Evolutionary conservation across 192 early-diverging fungal genomes (phyloP).

Genomic region (Entomortierella lignicola): DNA sequence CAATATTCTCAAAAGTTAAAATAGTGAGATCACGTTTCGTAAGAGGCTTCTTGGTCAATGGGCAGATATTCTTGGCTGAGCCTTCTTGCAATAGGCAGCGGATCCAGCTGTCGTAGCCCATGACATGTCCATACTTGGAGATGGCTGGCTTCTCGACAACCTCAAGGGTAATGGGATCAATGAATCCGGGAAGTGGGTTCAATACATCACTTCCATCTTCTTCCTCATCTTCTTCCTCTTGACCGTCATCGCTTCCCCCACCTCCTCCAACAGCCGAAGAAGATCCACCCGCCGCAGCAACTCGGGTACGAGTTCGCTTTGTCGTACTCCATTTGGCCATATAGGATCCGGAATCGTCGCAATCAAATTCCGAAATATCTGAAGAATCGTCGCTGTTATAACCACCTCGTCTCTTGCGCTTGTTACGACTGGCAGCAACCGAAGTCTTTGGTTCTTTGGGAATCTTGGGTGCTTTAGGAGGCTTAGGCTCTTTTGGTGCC

Average conservation of each 20-base stretch:
- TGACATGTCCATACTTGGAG: constrained; percentile 92
- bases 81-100: constrained; percentile 86
- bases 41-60: constrained; percentile 92
- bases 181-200: constrained; percentile 92
- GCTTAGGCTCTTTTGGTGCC: constrained; percentile 50
- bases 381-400: constrained; percentile 68
- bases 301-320: constrained; percentile 65
- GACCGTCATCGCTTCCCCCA: constrained; percentile 45
- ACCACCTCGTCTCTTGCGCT: constrained; percentile 59
- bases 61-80: constrained; percentile 88
- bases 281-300: constrained; percentile 17
- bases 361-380: constrained; percentile 69
- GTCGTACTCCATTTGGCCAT: constrained; percentile 73
- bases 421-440: constrained; percentile 57
- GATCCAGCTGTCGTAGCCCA: constrained; percentile 91
- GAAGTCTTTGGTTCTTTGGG: constrained; percentile 53
- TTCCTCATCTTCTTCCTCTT: constrained; percentile 58
- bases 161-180: constrained; percentile 95
- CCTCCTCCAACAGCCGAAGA: constrained; percentile 28
- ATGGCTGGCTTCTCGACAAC: constrained; percentile 92
- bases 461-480: constrained; percentile 42
- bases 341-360: constrained; percentile 77
- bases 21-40: constrained; percentile 91
- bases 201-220: constrained; percentile 61
- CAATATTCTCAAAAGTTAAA: constrained; percentile 84